Conservation (phyloP, 2,329 filamentous ascomycete genomes). For the Cryphonectria japonica region DNA sequence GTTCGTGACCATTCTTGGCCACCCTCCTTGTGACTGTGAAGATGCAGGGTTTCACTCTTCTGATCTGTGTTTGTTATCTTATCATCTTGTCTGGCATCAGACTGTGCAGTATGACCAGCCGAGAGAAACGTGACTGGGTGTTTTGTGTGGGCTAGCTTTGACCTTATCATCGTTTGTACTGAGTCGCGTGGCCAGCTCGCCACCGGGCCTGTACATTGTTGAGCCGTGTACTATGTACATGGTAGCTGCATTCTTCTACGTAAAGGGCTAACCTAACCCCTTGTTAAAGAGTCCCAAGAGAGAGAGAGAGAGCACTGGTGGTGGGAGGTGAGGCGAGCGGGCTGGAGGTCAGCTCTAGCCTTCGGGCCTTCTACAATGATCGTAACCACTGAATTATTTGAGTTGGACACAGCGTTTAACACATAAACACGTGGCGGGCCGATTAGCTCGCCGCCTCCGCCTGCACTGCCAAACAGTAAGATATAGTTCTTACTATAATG, state of each 20-base stretch:
- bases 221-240: neutral
- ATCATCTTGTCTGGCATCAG: constrained; percentile 5
- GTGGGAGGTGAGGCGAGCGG: neutral
- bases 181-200: constrained; percentile 17
- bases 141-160: constrained; percentile 6
- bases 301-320: too few relatives aligned
- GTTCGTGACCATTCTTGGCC: constrained; percentile 20
- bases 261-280: neutral
- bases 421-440: too few relatives aligned
- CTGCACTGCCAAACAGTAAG: too few relatives aligned
- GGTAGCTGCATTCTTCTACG: neutral
- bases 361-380: neutral
- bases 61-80: constrained; percentile 17
- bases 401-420: too few relatives aligned
- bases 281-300: neutral
- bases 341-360: constrained; percentile 1
- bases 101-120: neutral
- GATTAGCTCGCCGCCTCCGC: neutral
- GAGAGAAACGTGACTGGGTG: neutral
- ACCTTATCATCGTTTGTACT: neutral
- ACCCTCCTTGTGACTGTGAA: neutral
- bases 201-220: neutral
- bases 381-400: neutral
- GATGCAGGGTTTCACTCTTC: neutral
- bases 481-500: neutral